Conservation (phyloP, 2,329 filamentous ascomycete species). For the Calonectria ilicicola region DNA sequence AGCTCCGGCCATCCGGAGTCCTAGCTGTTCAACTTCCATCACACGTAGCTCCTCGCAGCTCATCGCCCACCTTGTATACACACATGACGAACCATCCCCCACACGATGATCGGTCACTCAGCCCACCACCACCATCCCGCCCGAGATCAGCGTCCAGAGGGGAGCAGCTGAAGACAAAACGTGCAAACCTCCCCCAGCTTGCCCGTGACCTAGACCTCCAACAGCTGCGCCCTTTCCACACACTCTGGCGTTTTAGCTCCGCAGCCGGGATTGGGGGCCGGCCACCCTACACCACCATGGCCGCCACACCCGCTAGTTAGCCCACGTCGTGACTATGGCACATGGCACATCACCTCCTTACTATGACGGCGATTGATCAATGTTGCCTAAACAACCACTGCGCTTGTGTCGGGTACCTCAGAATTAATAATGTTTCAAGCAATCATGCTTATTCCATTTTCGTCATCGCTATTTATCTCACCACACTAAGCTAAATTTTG, state of each 20-base stretch:
- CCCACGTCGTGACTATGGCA: conserved; percentile 17
- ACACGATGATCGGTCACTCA: conserved; percentile 10
- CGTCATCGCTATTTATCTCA: not conserved
- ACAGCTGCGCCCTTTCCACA: not conserved
- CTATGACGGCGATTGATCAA: not conserved
- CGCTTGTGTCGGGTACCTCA: conserved; percentile 8
- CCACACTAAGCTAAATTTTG: not conserved
- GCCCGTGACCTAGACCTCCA: not conserved
- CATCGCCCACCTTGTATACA: not conserved
- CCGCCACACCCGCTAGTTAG: conserved; percentile 14
- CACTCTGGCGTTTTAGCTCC: not conserved
- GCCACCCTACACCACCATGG: not conserved
- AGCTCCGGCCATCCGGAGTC: not conserved
- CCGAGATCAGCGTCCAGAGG: not conserved
- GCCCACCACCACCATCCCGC: conserved; percentile 4
- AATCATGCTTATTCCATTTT: not conserved
- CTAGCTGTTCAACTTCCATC: not conserved
- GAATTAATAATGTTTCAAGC: not conserved
- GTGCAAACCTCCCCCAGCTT: not conserved
- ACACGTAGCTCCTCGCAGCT: not conserved
- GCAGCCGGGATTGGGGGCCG: not conserved
- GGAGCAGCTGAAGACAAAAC: not conserved
- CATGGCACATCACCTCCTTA: conserved; percentile 8
- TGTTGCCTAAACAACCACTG: conserved; percentile 9
- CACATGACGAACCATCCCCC: conserved; percentile 9